A percentile compares a stretch with the other conserved stretches of the same genome.
Evolutionary conservation across 2,329 filamentous ascomycete genomes (phyloP).

Genomic region (Exophiala viscosa): DNA sequence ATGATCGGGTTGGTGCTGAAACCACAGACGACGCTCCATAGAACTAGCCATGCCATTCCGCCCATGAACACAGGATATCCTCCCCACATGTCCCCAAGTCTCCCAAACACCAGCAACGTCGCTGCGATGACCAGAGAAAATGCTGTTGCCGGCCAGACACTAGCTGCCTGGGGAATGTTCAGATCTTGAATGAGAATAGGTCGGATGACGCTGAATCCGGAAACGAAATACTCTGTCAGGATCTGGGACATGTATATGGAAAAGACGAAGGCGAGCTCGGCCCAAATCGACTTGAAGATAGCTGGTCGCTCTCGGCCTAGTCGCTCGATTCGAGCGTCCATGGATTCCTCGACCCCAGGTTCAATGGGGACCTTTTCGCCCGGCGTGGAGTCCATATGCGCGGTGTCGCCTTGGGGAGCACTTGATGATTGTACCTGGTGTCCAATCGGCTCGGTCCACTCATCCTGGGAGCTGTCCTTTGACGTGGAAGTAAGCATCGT

Average conservation of each 20-base stretch:
- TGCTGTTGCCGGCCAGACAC: constrained; percentile 53
- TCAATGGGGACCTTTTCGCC: constrained; percentile 8
- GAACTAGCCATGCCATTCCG: constrained; percentile 59
- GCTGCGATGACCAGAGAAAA: constrained; percentile 49
- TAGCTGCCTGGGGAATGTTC: constrained; percentile 62
- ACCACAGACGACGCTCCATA: constrained; percentile 67
- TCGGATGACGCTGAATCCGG: constrained; percentile 67
- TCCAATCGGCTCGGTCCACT: not conserved
- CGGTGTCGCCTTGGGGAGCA: not conserved
- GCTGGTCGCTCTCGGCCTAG: constrained; percentile 61
- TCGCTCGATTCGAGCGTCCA: constrained; percentile 47
- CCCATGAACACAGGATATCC: constrained; percentile 61
- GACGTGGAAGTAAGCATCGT: too few species aligned
- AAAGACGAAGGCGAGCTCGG: constrained; percentile 62
- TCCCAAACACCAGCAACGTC: constrained; percentile 53
- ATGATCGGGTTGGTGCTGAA: constrained; percentile 66
- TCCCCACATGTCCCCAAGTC: constrained; percentile 60
- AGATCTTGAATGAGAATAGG: constrained; percentile 62
- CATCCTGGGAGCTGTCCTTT: not conserved
- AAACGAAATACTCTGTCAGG: constrained; percentile 69
- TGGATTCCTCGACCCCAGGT: constrained; percentile 25
- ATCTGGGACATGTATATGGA: constrained; percentile 62
- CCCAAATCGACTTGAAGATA: constrained; percentile 50
- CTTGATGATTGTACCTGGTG: not conserved
- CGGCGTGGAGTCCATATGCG: not conserved